Percentiles rank a stretch among this genome's conserved stretches.
Evolutionary conservation across 495 filamentous ascomycete genomes (phyloP).

Genomic region (Parathielavia appendiculata): DNA sequence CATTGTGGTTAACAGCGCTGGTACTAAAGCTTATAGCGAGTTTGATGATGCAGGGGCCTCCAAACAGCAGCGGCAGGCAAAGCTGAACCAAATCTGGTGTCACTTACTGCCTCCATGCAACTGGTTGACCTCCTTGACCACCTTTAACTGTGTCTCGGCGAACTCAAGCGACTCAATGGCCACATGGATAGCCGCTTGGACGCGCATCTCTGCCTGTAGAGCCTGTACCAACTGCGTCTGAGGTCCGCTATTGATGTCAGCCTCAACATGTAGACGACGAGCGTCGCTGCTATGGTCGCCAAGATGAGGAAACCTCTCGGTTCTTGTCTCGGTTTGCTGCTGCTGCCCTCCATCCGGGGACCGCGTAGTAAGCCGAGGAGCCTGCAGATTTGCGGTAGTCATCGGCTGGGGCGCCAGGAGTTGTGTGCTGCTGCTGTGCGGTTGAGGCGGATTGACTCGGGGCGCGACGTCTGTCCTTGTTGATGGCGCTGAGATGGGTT

Average conservation of each 20-base stretch:
- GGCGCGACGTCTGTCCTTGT: not conserved
- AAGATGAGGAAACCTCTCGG: slow-evolving; percentile 6
- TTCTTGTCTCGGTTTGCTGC: not conserved
- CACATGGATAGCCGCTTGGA: slow-evolving; percentile 32
- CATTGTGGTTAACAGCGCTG: not conserved
- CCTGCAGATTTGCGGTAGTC: not conserved
- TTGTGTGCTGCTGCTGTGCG: not conserved
- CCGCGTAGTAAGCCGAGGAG: too few species aligned
- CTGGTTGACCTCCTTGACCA: slow-evolving; percentile 26
- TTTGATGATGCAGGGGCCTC: too few species aligned
- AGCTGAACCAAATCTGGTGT: not conserved
- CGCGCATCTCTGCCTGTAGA: slow-evolving; percentile 30
- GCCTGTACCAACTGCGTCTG: slow-evolving; percentile 22
- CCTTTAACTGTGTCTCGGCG: slow-evolving; percentile 28
- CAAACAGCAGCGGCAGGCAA: too few species aligned
- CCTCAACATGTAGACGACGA: not conserved
- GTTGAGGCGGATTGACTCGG: not conserved
- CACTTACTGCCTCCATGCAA: slow-evolving; percentile 24
- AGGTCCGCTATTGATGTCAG: not conserved
- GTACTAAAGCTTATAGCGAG: too few species aligned
- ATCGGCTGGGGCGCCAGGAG: not conserved
- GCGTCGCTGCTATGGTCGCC: too few species aligned
- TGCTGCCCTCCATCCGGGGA: not conserved
- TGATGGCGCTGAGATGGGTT: not conserved
- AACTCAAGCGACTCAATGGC: slow-evolving; percentile 33